Conservation (phyloP, 2,329 filamentous ascomycete species). For the Cladosporium sp. region DNA sequence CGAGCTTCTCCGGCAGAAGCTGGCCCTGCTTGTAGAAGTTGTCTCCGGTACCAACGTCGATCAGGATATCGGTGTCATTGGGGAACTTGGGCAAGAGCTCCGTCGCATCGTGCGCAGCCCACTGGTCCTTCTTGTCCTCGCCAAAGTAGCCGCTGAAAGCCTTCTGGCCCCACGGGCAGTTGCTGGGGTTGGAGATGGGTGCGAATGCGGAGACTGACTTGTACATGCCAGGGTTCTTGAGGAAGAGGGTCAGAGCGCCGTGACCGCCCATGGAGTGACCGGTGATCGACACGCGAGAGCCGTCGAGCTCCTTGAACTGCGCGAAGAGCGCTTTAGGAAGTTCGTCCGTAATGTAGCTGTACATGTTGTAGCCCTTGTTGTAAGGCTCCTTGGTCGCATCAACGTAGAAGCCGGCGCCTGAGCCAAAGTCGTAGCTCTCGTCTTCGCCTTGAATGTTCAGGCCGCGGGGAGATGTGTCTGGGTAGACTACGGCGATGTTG, state of each 20-base stretch:
- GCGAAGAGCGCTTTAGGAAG: conserved; percentile 75
- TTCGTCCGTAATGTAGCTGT: conserved; percentile 85
- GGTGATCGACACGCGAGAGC: conserved; percentile 72
- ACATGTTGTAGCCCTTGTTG: conserved; percentile 83
- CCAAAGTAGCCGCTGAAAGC: conserved; percentile 92
- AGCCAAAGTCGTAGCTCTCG: conserved; percentile 87
- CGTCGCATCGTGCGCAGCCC: conserved; percentile 89
- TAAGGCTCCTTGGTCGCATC: conserved; percentile 78
- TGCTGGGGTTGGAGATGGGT: conserved; percentile 81
- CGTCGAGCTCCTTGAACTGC: conserved; percentile 71
- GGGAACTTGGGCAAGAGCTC: conserved; percentile 80
- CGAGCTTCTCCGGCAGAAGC: conserved; percentile 89
- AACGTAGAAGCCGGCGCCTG: conserved; percentile 91
- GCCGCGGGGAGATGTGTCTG: conserved; percentile 88
- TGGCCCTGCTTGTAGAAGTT: conserved; percentile 96
- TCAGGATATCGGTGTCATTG: conserved; percentile 70
- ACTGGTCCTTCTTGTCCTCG: conserved; percentile 67
- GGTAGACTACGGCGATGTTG: conserved; percentile 90
- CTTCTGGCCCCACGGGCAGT: conserved; percentile 93
- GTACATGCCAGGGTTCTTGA: conserved; percentile 89
- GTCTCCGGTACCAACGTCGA: conserved; percentile 92
- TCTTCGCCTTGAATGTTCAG: conserved; percentile 80
- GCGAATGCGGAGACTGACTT: conserved; percentile 87
- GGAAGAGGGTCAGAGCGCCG: conserved; percentile 86
- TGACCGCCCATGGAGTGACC: conserved; percentile 98